Conservation (phyloP, 164 flowering plant genomes). For the Dillenia suffruticosa region DNA sequence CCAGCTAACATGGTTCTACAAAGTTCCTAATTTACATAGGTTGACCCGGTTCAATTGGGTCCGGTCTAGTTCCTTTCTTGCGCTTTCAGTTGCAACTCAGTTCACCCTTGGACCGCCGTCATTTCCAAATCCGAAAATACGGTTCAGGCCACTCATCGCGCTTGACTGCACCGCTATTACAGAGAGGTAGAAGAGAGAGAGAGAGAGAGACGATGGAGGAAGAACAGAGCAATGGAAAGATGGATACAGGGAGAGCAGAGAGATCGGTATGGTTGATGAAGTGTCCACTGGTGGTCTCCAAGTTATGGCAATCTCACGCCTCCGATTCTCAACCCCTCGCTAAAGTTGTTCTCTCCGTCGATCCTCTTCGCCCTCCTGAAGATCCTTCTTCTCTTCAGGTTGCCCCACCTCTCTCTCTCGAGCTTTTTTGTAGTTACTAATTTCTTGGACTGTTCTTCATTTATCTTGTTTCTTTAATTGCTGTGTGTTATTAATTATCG, state of each 20-base stretch:
- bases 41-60: too few species aligned
- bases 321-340: conserved; percentile 39
- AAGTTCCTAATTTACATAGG: too few species aligned
- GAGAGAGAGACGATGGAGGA: neutral
- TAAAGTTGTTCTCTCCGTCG: conserved; percentile 58
- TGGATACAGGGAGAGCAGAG: conserved; percentile 52
- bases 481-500: neutral
- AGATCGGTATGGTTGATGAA: conserved; percentile 75
- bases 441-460: neutral
- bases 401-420: neutral
- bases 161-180: too few species aligned
- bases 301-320: conserved; percentile 38
- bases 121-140: too few species aligned
- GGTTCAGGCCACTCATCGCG: too few species aligned
- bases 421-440: neutral
- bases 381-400: conserved; percentile 45
- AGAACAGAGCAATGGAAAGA: conserved; percentile 8
- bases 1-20: too few species aligned
- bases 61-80: too few species aligned
- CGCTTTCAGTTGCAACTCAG: too few species aligned
- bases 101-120: too few species aligned
- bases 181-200: neutral
- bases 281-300: conserved; percentile 52
- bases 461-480: neutral
- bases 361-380: conserved; percentile 55